Base-by-base conservation (phyloP, 2,329 filamentous ascomycete species). In the Cytospora schulzeri region DNA sequence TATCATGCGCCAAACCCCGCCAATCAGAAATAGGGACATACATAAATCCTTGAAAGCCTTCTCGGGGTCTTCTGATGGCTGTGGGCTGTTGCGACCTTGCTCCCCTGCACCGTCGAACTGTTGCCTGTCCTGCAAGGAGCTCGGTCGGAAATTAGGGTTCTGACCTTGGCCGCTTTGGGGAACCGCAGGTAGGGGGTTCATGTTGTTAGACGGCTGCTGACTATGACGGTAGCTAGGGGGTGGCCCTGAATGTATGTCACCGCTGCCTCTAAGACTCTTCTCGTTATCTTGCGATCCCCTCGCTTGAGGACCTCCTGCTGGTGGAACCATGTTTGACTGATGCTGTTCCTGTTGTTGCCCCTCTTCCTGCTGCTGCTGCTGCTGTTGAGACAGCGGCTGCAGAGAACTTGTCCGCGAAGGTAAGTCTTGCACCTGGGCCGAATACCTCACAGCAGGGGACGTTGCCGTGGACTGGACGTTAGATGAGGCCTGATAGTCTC, bases 41-140 rank as follows among this genome's bases (percentile, higher is more conserved):
- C 85, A 74, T 54, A 88, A 73, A 61, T 87, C 84, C 67, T 87
- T 87, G 66, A 85, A 81, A 51, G 80, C 77, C 73, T 86, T 86
- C 28, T 87, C 84, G 3, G 78, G 73, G 26, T 85, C 70, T 24
- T 76, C 73, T 8, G 80, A 74, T 4, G 84, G 84, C 69, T 86
- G 84, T 1, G 85, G 85, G 69, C 84, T 87, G 71, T 83, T 83
- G 65, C 83, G 81, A 41, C 82, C 83, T 56, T 80, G 80, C 26
- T 84, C 80, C 19, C 73, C 73, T n/a, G 78, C 69, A 9, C 75
- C 78, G 19, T 86, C 83, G 68, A 80, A 84, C 60, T 79, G 63
- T n/a, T 74, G 72, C 66, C 77, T 69, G 29, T 78, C 76, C 66
- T 71, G 77, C 62, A 71, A 76, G 67, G 69, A 76, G 69, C 73